Conservation (phyloP, 768 basidiomycete species). For the Arthromyces matolae region DNA sequence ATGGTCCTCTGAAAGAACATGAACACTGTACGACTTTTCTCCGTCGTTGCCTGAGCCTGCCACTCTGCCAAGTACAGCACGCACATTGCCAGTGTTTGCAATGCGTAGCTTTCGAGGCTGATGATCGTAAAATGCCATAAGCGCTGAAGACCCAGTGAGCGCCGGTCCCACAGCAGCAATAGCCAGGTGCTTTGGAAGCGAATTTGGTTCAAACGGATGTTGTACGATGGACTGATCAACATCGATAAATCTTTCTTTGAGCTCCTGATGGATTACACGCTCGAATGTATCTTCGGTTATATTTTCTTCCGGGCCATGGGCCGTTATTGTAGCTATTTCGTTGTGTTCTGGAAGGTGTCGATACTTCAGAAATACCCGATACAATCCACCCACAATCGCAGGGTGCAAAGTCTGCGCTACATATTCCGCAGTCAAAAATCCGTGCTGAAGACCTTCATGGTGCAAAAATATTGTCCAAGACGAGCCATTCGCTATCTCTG, state of each 20-base stretch:
- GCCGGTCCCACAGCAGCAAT: slow-evolving; percentile 27
- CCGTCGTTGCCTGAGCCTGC: slow-evolving; percentile 18
- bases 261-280: slow-evolving; percentile 21
- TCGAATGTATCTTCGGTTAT: slow-evolving; percentile 10
- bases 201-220: slow-evolving; percentile 21
- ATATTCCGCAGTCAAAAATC: slow-evolving; percentile 23
- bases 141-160: slow-evolving; percentile 30
- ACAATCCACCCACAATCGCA: neutral
- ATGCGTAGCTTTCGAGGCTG: slow-evolving; percentile 31
- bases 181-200: slow-evolving; percentile 19
- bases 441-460: slow-evolving; percentile 27
- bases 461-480: slow-evolving; percentile 32
- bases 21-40: slow-evolving; percentile 31
- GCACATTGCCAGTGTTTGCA: slow-evolving; percentile 38
- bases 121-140: slow-evolving; percentile 35
- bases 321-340: slow-evolving; percentile 7
- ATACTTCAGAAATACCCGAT: slow-evolving; percentile 6
- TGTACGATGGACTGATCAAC: slow-evolving; percentile 34
- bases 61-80: slow-evolving; percentile 38
- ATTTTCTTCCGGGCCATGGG: neutral
- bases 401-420: slow-evolving; percentile 25
- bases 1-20: slow-evolving; percentile 38
- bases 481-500: neutral
- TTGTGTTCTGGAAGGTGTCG: slow-evolving; percentile 9
- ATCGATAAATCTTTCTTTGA: slow-evolving; percentile 27